Percentiles rank a stretch among this genome's conserved stretches.
Evolutionary conservation across 1,284 basidiomycete species (phyloP).

Genomic region (Butyriboletus appendiculatus): DNA sequence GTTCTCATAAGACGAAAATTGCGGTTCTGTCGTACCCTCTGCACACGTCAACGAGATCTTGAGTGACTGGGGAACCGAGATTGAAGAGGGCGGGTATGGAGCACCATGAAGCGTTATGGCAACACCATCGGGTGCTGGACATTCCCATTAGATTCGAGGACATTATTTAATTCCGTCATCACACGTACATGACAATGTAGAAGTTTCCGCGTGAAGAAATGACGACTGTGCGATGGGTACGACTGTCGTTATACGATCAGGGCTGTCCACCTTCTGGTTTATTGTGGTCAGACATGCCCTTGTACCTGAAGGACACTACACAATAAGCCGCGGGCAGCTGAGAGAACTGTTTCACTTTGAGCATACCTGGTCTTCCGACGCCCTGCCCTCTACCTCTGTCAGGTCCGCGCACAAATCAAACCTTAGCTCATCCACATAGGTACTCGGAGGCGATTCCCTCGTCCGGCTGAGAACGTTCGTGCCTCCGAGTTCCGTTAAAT

Average conservation of each 20-base stretch:
- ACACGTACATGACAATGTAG: conserved; percentile 48
- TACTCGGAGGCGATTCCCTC: conserved; percentile 50
- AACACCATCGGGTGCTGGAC: conserved; percentile 46
- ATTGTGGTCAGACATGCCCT: conserved; percentile 69
- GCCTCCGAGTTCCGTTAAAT: conserved; percentile 56
- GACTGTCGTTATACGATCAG: conserved; percentile 63
- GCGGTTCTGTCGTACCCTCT: conserved; percentile 44
- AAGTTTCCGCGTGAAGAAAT: conserved; percentile 42
- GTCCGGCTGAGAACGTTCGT: conserved; percentile 46
- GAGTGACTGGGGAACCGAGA: conserved; percentile 53
- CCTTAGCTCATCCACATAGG: conserved; percentile 47
- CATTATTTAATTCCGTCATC: not conserved
- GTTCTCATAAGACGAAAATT: conserved; percentile 62
- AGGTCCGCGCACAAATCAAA: conserved; percentile 68
- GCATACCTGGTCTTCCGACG: conserved; percentile 68
- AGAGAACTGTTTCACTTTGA: conserved; percentile 1
- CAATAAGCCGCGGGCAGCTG: conserved; percentile 5
- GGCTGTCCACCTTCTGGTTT: conserved; percentile 54
- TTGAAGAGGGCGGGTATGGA: conserved; percentile 53
- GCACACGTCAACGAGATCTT: conserved; percentile 62
- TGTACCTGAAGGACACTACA: conserved; percentile 66
- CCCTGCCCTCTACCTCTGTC: conserved; percentile 44
- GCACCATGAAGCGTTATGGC: conserved; percentile 61
- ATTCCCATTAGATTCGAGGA: conserved; percentile 6
- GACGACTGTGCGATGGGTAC: conserved; percentile 61